Conservation (phyloP, 2,329 filamentous ascomycete species). For the Escovopsis sp. region DNA sequence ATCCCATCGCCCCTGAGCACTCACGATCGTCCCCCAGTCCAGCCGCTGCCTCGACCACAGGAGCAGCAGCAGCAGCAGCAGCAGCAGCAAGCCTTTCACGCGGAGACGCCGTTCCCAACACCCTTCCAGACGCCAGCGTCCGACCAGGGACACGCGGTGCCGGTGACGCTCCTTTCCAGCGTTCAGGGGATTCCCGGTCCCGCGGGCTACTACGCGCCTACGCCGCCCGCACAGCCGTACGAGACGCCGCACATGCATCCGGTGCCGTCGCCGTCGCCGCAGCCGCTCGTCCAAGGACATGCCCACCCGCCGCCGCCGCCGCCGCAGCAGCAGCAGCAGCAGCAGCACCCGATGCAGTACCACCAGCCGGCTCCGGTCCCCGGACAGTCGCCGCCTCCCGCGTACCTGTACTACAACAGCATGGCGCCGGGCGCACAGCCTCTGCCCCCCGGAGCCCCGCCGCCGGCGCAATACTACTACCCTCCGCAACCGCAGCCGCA, state of each 20-base stretch:
- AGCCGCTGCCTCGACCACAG: not conserved
- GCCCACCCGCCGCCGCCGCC: constrained; percentile 6
- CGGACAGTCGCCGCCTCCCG: constrained; percentile 6
- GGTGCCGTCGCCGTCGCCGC: not conserved
- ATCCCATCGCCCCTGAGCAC: not conserved
- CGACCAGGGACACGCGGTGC: not conserved
- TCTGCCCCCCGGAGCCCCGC: not conserved
- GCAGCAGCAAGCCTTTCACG: too few relatives aligned
- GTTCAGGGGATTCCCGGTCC: not conserved
- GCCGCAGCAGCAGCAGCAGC: constrained; percentile 1
- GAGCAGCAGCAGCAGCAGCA: too few relatives aligned
- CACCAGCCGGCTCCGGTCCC: constrained; percentile 1
- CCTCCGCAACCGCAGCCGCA: not conserved
- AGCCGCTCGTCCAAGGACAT: not conserved
- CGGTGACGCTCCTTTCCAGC: constrained; percentile 1
- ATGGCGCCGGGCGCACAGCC: constrained; percentile 4
- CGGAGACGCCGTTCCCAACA: too few relatives aligned
- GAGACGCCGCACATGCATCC: constrained; percentile 3
- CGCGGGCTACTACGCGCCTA: not conserved
- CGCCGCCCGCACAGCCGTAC: not conserved
- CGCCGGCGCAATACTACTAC: constrained; percentile 1
- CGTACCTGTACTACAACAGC: constrained; percentile 1
- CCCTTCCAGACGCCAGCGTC: too few relatives aligned
- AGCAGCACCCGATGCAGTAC: not conserved
- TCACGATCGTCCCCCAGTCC: too few relatives aligned